Evolutionary conservation across 176 grass and related monocot genomes (phyloP).

Genomic region (Zizania latifolia): DNA sequence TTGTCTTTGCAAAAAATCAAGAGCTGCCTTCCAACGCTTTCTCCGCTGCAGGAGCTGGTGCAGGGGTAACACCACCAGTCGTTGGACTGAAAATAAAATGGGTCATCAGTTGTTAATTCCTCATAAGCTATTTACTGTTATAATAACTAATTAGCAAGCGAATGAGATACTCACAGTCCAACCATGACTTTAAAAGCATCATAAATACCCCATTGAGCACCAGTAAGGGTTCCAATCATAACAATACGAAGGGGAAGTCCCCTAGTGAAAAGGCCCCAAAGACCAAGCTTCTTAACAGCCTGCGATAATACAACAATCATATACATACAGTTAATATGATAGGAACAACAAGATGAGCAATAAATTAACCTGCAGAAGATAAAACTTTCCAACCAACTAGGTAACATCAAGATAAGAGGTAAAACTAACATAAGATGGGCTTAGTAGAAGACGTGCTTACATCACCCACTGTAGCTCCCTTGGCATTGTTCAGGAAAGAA

Average conservation of each 20-base stretch:
- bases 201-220: conserved; percentile 96
- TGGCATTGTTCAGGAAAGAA: conserved; percentile 93
- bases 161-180: conserved; percentile 71
- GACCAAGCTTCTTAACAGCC: conserved; percentile 86
- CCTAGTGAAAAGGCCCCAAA: conserved; percentile 78
- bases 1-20: conserved; percentile 40
- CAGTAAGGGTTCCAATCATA: conserved; percentile 93
- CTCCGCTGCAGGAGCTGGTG: conserved; percentile 29
- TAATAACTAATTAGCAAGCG: not conserved
- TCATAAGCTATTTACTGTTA: not conserved
- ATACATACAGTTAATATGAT: not conserved
- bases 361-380: not conserved
- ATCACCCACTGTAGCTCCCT: conserved; percentile 87
- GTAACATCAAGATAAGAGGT: not conserved
- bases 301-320: conserved; percentile 24
- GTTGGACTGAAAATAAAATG: conserved; percentile 64
- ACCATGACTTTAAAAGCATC: conserved; percentile 95
- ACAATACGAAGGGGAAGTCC: conserved; percentile 94
- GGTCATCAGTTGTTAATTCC: conserved; percentile 2
- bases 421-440: not conserved
- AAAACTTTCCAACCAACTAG: not conserved
- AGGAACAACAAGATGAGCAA: not conserved
- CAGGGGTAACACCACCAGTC: conserved; percentile 69
- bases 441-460: conserved; percentile 36
- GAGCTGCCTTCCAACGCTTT: conserved; percentile 34